These are phyloP conservation scores for Podila horticola DNA, from an alignment of 192 early-diverging fungal genomes.

Conservation along the genomic window DNA sequence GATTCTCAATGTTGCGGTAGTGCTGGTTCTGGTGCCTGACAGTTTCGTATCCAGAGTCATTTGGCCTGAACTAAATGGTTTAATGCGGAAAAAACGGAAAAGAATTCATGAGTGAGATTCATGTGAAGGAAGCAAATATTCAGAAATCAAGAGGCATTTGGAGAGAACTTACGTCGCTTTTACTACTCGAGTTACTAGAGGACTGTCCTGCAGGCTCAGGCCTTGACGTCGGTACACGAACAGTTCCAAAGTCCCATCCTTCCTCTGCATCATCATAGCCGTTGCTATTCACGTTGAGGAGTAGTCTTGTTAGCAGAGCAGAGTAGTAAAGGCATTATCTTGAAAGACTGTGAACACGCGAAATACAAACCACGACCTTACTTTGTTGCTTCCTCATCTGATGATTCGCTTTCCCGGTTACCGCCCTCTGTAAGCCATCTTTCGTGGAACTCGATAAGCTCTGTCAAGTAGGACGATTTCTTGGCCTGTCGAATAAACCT, in stretches of 20 bases:
- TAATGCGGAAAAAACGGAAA: not conserved
- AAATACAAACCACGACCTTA: conserved; percentile 11
- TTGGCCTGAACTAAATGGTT: conserved; percentile 7
- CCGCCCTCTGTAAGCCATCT: conserved; percentile 73
- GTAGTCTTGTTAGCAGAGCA: not conserved
- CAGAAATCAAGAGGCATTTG: not conserved
- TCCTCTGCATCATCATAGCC: conserved; percentile 52
- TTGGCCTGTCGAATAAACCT: conserved; percentile 86
- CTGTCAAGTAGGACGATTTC: conserved; percentile 86
- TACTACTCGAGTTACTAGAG: conserved; percentile 16
- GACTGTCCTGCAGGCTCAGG: conserved; percentile 9
- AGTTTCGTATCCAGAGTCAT: conserved; percentile 55
- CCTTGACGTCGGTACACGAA: conserved; percentile 42
- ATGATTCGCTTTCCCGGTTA: conserved; percentile 59
- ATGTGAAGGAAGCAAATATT: not conserved
- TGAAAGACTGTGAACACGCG: conserved; percentile 1
- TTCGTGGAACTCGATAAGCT: conserved; percentile 87
- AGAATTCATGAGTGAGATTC: conserved; percentile 1
- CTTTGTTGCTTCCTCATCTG: conserved; percentile 54
- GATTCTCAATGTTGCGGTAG: conserved; percentile 24
- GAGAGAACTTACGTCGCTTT: conserved; percentile 10
- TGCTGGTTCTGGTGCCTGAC: conserved; percentile 23
- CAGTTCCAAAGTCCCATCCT: conserved; percentile 68
- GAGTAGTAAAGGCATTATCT: not conserved
- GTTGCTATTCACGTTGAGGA: not conserved